A percentile compares a stretch with the other conserved stretches of the same genome.
Conservation (phyloP, 1,139 yeast species). For the Diutina rugosa region DNA sequence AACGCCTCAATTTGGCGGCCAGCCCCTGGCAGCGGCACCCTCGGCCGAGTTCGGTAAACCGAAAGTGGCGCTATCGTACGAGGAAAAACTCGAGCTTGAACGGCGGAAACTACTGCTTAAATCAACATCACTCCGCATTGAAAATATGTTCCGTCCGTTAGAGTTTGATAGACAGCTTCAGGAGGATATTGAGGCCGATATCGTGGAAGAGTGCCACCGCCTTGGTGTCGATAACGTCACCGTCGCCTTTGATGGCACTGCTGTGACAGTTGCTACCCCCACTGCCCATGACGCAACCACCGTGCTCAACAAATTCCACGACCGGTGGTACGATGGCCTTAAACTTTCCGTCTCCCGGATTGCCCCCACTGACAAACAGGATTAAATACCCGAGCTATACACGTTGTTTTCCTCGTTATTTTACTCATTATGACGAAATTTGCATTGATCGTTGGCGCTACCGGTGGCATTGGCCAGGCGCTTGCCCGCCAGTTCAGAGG, state of each 20-base stretch:
- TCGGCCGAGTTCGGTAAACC: not conserved
- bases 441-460: not conserved
- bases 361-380: not conserved
- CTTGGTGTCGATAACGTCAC: not conserved
- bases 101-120: not conserved
- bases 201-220: not conserved
- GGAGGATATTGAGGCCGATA: not conserved
- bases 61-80: not conserved
- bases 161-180: not conserved
- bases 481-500: not conserved
- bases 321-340: not conserved
- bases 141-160: not conserved
- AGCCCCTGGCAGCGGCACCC: not conserved
- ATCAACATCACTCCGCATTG: not conserved
- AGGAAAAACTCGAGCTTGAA: not conserved
- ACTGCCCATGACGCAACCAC: not conserved
- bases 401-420: no score
- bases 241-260: not conserved
- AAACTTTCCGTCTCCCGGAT: not conserved
- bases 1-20: not conserved
- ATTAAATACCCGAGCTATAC: not conserved
- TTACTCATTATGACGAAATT: not conserved
- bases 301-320: not conserved
- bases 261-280: not conserved
- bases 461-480: not conserved